A percentile compares a stretch with the other conserved stretches of the same genome.
These are phyloP conservation scores for Pezicula carpinea DNA, from an alignment of 2,329 filamentous ascomycete genomes.

Conservation along the genomic window DNA sequence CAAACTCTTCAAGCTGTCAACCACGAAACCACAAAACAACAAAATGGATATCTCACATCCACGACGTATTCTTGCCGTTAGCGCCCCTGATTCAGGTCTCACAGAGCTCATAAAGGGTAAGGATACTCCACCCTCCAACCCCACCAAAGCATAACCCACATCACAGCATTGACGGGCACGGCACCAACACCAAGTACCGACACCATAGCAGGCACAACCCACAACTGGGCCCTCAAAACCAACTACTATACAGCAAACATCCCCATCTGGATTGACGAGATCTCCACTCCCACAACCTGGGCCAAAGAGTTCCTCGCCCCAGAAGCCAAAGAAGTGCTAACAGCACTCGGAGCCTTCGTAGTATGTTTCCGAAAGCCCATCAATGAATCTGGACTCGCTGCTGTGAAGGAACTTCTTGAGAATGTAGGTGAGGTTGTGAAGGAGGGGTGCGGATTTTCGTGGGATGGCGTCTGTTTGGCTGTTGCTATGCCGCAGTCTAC, in stretches of 20 bases:
- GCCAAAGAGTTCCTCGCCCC: slow-evolving; percentile 51
- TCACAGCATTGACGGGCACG: slow-evolving; percentile 49
- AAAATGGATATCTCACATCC: slow-evolving; percentile 41
- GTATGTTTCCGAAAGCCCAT: slow-evolving; percentile 45
- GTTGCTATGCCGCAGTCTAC: slow-evolving; percentile 42
- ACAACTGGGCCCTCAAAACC: slow-evolving; percentile 50
- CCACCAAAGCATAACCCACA: slow-evolving; percentile 1
- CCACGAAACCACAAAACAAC: slow-evolving; percentile 1
- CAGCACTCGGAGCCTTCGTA: slow-evolving; percentile 56
- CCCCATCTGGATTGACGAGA: slow-evolving; percentile 64
- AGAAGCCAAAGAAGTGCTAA: slow-evolving; percentile 59
- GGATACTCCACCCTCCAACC: not conserved
- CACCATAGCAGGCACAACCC: slow-evolving; percentile 51
- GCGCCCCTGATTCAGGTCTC: slow-evolving; percentile 36
- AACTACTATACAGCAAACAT: slow-evolving; percentile 56
- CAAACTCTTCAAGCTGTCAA: not conserved
- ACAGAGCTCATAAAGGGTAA: slow-evolving; percentile 50
- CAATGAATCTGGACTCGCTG: slow-evolving; percentile 14
- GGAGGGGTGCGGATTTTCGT: slow-evolving; percentile 53
- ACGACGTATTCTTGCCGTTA: slow-evolving; percentile 53
- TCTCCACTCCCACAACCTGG: slow-evolving; percentile 41
- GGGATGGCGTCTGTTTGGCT: slow-evolving; percentile 60
- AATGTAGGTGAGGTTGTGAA: slow-evolving; percentile 51
- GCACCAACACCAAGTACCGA: slow-evolving; percentile 30
- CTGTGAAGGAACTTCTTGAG: slow-evolving; percentile 38